These are phyloP conservation scores for Acanthamoeba triangularis DNA, from an alignment of 208 protist species.

Conservation along the genomic window DNA sequence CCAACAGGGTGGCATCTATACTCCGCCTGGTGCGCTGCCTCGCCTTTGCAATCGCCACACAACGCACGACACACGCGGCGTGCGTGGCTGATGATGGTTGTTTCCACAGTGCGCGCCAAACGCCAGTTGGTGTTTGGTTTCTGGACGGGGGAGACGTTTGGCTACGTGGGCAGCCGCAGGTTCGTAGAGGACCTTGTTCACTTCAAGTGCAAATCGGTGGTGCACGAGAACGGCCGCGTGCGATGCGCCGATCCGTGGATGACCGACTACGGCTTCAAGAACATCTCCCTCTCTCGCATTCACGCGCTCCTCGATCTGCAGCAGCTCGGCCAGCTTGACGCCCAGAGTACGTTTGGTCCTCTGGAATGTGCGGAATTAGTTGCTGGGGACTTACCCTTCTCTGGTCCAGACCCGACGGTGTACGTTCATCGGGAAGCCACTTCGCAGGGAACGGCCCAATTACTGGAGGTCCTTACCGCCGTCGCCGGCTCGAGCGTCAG, in stretches of 20 bases:
- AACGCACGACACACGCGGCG: neutral
- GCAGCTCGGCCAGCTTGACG: constrained; percentile 32
- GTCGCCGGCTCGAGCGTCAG: neutral
- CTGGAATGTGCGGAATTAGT: no score
- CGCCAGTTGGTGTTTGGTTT: constrained; percentile 52
- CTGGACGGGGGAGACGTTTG: constrained; percentile 61
- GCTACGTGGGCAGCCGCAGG: constrained; percentile 43
- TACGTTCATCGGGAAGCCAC: constrained; percentile 28
- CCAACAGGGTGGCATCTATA: neutral
- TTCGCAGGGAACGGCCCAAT: neutral
- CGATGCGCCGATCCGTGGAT: constrained; percentile 21
- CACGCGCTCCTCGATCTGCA: constrained; percentile 38
- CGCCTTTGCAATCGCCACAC: neutral
- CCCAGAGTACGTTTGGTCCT: neutral
- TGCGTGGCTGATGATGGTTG: neutral
- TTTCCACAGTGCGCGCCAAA: neutral
- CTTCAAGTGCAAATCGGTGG: neutral
- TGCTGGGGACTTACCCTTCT: neutral
- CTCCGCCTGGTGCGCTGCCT: neutral
- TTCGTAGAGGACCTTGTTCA: constrained; percentile 27
- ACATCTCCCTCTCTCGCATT: constrained; percentile 11
- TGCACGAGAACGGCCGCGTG: neutral
- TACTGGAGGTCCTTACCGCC: neutral
- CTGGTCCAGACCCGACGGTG: neutral
- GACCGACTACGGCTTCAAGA: constrained; percentile 36